Conservation (phyloP, 2,329 filamentous ascomycete genomes). For the Ascochyta fabae region DNA sequence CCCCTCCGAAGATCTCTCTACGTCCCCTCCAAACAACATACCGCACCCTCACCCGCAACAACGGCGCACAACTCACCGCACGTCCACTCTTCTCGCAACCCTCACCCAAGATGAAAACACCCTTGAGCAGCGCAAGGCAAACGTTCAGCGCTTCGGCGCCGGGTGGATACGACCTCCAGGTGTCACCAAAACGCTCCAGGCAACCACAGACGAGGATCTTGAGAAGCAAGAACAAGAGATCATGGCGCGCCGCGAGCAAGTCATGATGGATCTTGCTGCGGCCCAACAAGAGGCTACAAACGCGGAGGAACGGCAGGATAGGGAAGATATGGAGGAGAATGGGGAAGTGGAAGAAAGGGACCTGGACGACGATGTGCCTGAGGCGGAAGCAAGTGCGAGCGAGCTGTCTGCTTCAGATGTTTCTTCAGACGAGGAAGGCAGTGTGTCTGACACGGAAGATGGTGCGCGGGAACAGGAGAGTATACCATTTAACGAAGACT, state of each 20-base stretch:
- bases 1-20: slow-evolving; percentile 26
- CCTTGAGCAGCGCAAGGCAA: slow-evolving; percentile 76
- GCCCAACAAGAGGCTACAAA: slow-evolving; percentile 57
- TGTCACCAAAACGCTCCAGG: slow-evolving; percentile 85
- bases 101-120: slow-evolving; percentile 79
- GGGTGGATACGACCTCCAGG: slow-evolving; percentile 91
- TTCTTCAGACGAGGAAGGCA: slow-evolving; percentile 26
- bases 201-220: slow-evolving; percentile 85
- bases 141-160: slow-evolving; percentile 85
- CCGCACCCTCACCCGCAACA: slow-evolving; percentile 23
- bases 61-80: slow-evolving; percentile 49
- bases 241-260: slow-evolving; percentile 71
- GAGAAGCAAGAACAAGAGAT: slow-evolving; percentile 88
- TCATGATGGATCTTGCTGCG: slow-evolving; percentile 74
- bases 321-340: slow-evolving; percentile 48
- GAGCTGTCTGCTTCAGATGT: slow-evolving; percentile 47
- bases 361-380: slow-evolving; percentile 50
- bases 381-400: slow-evolving; percentile 49
- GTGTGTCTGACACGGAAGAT: slow-evolving; percentile 48
- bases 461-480: slow-evolving; percentile 52
- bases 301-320: slow-evolving; percentile 50
- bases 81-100: slow-evolving; percentile 69
- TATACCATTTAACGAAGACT: slow-evolving; percentile 57
- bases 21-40: slow-evolving; percentile 25
- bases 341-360: slow-evolving; percentile 43